Percentiles rank a stretch among this genome's conserved stretches.
phyloP scores from a whole-genome alignment of 371 early-diverging fungal genomes.

The Syncephalastrum contaminatum region DNA sequence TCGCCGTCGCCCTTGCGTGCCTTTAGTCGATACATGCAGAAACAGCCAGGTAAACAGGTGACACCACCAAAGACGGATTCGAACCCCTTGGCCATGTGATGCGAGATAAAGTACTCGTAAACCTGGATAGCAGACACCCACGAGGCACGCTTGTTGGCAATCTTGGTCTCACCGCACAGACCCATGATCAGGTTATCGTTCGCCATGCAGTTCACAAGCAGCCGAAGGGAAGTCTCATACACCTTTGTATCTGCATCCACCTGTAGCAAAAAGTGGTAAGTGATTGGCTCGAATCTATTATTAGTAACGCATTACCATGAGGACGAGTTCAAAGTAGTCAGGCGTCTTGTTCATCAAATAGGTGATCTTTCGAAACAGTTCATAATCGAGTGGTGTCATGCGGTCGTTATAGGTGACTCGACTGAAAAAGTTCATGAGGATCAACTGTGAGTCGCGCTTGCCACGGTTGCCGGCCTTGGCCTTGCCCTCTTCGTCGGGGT shows the following conservation, averaged over 20 bases:
- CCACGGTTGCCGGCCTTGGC: conserved; percentile 89
- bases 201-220: conserved; percentile 75
- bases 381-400: conserved; percentile 87
- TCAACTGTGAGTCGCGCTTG: conserved; percentile 93
- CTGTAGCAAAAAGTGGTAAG: conserved; percentile 5
- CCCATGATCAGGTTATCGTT: conserved; percentile 84
- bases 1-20: conserved; percentile 63
- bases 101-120: conserved; percentile 95
- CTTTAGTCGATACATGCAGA: conserved; percentile 89
- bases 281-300: neutral
- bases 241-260: conserved; percentile 92
- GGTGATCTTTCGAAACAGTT: conserved; percentile 76
- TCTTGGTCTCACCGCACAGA: conserved; percentile 84
- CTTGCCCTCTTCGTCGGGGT: conserved; percentile 62
- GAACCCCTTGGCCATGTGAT: conserved; percentile 92
- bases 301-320: conserved; percentile 64
- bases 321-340: conserved; percentile 76
- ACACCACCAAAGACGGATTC: conserved; percentile 97
- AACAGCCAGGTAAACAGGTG: conserved; percentile 95
- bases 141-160: conserved; percentile 80
- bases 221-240: conserved; percentile 65
- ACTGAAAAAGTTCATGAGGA: conserved; percentile 92
- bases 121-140: conserved; percentile 95
- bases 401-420: conserved; percentile 78
- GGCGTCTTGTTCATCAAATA: conserved; percentile 78